Conservation (phyloP, 169 alveolate genomes). For the Cryptosporidium andersoni region DNA sequence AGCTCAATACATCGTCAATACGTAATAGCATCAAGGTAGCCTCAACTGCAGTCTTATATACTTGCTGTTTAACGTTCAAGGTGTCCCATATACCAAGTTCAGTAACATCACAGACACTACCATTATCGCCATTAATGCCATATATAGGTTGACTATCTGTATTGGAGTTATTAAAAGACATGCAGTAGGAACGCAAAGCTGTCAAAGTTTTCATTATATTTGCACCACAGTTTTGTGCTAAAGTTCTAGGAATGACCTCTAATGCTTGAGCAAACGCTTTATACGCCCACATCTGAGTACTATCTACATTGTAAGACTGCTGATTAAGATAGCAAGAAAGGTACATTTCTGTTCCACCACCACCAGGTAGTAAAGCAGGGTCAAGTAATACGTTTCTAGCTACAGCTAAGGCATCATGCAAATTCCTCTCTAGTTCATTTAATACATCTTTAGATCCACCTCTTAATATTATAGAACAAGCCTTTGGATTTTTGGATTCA, state of each 20-base stretch:
- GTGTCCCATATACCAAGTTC: slow-evolving; percentile 92
- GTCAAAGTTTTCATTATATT: slow-evolving; percentile 86
- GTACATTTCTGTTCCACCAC: slow-evolving; percentile 99
- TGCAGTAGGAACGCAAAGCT: slow-evolving; percentile 9
- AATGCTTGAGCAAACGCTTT: slow-evolving; percentile 97
- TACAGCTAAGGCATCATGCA: slow-evolving; percentile 97
- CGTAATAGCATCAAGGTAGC: slow-evolving; percentile 93
- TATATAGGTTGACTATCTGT: slow-evolving; percentile 18
- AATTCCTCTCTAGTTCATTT: slow-evolving; percentile 95
- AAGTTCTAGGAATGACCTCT: slow-evolving; percentile 98
- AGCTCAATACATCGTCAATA: slow-evolving; percentile 95
- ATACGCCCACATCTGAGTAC: slow-evolving; percentile 93
- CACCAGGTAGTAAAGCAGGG: slow-evolving; percentile 98
- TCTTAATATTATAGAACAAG: slow-evolving; percentile 96
- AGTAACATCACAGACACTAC: slow-evolving; percentile 88
- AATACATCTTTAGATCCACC: slow-evolving; percentile 99
- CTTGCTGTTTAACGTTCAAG: slow-evolving; percentile 93
- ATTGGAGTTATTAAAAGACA: not conserved
- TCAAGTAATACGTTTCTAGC: slow-evolving; percentile 95
- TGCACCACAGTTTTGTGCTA: slow-evolving; percentile 98
- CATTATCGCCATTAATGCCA: slow-evolving; percentile 95
- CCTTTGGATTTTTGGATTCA: slow-evolving; percentile 92
- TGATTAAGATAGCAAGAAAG: slow-evolving; percentile 90
- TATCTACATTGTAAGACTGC: slow-evolving; percentile 86
- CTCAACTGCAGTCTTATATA: slow-evolving; percentile 95